Evolutionary conservation across 2,329 filamentous ascomycete genomes (phyloP).

Genomic region (Cylindrodendrum hubeiense): DNA sequence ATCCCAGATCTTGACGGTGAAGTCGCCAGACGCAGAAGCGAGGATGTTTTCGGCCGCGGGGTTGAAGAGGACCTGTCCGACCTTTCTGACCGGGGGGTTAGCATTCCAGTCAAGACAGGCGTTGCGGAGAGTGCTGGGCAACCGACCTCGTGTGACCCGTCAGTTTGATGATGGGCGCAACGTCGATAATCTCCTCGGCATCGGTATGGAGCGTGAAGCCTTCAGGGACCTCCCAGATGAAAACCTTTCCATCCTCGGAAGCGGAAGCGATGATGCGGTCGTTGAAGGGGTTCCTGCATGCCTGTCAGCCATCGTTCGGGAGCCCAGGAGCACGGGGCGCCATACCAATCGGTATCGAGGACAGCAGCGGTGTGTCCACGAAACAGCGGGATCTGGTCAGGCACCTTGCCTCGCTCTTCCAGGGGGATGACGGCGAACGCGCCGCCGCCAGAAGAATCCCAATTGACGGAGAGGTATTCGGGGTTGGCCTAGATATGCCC

Average conservation of each 20-base stretch:
- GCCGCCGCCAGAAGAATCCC: conserved; percentile 95
- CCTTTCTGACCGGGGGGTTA: conserved; percentile 75
- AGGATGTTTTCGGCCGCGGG: conserved; percentile 95
- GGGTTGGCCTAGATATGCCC: conserved; percentile 81
- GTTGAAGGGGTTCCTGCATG: conserved; percentile 90
- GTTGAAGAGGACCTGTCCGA: conserved; percentile 98
- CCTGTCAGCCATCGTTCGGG: conserved; percentile 31
- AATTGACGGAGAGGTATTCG: conserved; percentile 96
- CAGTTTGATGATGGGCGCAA: conserved; percentile 84
- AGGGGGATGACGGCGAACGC: conserved; percentile 97
- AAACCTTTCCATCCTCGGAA: conserved; percentile 97
- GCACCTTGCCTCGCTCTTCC: conserved; percentile 88
- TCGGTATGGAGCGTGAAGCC: conserved; percentile 88
- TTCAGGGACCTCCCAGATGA: conserved; percentile 94
- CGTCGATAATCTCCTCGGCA: conserved; percentile 84
- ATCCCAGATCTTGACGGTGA: conserved; percentile 97
- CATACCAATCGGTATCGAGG: conserved; percentile 95
- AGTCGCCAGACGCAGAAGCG: conserved; percentile 94
- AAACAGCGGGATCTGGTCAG: conserved; percentile 94
- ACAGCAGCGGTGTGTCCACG: conserved; percentile 96
- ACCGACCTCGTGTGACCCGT: conserved; percentile 86
- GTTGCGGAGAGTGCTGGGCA: not conserved
- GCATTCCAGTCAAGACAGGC: conserved; percentile 15
- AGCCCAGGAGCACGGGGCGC: conserved; percentile 30
- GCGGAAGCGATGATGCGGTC: conserved; percentile 92